Evolutionary conservation across 140 eudicot genomes (phyloP).

Genomic region (Ambrosia hybrid): DNA sequence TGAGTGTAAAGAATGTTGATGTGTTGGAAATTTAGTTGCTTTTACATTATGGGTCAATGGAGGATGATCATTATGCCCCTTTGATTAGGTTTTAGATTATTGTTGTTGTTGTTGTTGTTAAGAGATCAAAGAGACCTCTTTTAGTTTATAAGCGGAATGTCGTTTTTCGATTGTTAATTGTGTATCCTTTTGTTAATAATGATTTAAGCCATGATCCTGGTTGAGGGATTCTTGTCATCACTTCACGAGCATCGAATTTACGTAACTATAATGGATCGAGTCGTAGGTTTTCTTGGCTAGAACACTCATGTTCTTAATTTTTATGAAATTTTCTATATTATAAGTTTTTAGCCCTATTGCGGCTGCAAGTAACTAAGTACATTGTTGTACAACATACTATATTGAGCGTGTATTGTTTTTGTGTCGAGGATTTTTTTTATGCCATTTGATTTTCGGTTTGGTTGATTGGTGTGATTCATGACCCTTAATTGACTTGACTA

Average conservation of each 20-base stretch:
- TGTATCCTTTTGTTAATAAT: not conserved
- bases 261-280: not conserved
- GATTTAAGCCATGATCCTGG: not conserved
- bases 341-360: not conserved
- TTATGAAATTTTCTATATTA: not conserved
- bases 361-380: not conserved
- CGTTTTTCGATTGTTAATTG: not conserved
- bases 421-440: slow-evolving; percentile 4
- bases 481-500: slow-evolving; percentile 16
- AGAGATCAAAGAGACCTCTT: too few relatives aligned
- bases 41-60: slow-evolving; percentile 4
- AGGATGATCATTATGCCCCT: not conserved
- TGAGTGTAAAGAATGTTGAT: slow-evolving; percentile 7
- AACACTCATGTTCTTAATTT: slow-evolving; percentile 1
- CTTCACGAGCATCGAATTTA: not conserved
- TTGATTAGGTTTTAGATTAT: not conserved
- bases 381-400: slow-evolving; percentile 15
- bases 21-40: slow-evolving; percentile 6
- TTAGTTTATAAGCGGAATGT: not conserved
- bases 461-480: slow-evolving; percentile 8
- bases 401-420: slow-evolving; percentile 6
- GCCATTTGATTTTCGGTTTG: slow-evolving; percentile 10
- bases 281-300: not conserved
- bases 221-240: slow-evolving; percentile 2
- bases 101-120: not conserved